These are phyloP conservation scores for Firmiana major DNA, from an alignment of 345 rosid genomes.

Conservation along the genomic window DNA sequence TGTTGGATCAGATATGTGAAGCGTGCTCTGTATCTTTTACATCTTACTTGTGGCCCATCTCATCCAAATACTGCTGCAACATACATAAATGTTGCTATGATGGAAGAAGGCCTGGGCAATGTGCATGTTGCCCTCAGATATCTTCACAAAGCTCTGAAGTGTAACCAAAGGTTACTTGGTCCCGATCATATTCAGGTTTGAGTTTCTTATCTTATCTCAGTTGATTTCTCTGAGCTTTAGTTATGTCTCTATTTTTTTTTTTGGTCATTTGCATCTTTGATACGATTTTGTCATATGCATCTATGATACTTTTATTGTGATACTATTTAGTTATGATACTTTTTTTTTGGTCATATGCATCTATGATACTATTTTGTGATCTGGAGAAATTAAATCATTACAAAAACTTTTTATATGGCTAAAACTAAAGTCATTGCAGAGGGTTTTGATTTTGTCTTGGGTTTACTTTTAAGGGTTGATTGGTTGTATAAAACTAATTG, in stretches of 20 bases:
- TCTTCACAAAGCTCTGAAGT: constrained; percentile 94
- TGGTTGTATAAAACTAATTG: not conserved
- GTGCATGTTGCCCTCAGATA: constrained; percentile 98
- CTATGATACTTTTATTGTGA: not conserved
- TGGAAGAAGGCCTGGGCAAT: constrained; percentile 99
- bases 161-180: constrained; percentile 93
- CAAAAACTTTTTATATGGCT: constrained; percentile 3
- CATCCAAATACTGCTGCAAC: constrained; percentile 99
- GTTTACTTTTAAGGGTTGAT: not conserved
- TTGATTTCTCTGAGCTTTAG: constrained; percentile 7
- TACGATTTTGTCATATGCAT: not conserved
- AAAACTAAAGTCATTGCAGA: not conserved
- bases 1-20: constrained; percentile 76
- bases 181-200: constrained; percentile 97
- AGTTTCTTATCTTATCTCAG: constrained; percentile 12
- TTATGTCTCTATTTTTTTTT: not conserved
- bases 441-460: not conserved
- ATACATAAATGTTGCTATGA: constrained; percentile 97
- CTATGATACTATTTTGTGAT: not conserved
- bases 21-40: constrained; percentile 94
- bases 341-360: not conserved
- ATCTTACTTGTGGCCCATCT: constrained; percentile 96
- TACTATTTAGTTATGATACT: no score
- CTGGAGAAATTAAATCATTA: not conserved
- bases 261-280: not conserved